Conservation (phyloP, 2,329 filamentous ascomycete species). For the Claviceps paspali region DNA sequence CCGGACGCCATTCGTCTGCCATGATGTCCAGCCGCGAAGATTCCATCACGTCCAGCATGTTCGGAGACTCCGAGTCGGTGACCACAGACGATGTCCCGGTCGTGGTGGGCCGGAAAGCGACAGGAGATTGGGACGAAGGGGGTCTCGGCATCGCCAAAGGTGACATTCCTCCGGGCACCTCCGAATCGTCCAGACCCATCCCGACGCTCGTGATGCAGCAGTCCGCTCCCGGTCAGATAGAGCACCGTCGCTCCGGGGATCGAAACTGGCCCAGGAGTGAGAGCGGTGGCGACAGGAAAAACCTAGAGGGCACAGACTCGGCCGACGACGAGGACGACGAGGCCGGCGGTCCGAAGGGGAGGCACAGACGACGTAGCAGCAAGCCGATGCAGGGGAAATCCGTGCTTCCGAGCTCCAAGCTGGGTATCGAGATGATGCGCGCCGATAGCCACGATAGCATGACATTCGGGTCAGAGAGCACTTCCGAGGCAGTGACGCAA, state of each 20-base stretch:
- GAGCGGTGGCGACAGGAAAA: slow-evolving; percentile 48
- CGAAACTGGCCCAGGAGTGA: slow-evolving; percentile 61
- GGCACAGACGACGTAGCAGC: slow-evolving; percentile 32
- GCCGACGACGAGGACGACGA: slow-evolving; percentile 95
- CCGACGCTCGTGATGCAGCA: slow-evolving; percentile 42
- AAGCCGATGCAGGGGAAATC: slow-evolving; percentile 28
- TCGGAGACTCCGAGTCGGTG: slow-evolving; percentile 71
- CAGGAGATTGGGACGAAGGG: slow-evolving; percentile 64
- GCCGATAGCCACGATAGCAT: slow-evolving; percentile 87
- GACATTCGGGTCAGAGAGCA: slow-evolving; percentile 33
- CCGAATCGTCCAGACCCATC: slow-evolving; percentile 26
- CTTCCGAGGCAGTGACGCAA: slow-evolving; percentile 35
- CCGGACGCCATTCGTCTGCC: slow-evolving; percentile 54
- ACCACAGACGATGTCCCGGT: slow-evolving; percentile 61
- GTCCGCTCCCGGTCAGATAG: slow-evolving; percentile 49
- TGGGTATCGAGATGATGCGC: slow-evolving; percentile 95
- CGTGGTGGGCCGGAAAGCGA: slow-evolving; percentile 56
- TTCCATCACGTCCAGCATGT: slow-evolving; percentile 76
- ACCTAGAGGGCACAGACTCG: slow-evolving; percentile 63
- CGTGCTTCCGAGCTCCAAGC: slow-evolving; percentile 63
- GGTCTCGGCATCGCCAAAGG: slow-evolving; percentile 67
- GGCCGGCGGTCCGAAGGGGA: slow-evolving; percentile 34
- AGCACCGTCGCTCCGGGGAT: slow-evolving; percentile 50
- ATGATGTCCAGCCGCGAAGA: slow-evolving; percentile 75
- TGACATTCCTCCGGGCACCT: slow-evolving; percentile 22